Percentiles rank a stretch among this genome's conserved stretches.
Conservation (phyloP, 1,284 basidiomycete species). For the Ceratobasidium sp. region DNA sequence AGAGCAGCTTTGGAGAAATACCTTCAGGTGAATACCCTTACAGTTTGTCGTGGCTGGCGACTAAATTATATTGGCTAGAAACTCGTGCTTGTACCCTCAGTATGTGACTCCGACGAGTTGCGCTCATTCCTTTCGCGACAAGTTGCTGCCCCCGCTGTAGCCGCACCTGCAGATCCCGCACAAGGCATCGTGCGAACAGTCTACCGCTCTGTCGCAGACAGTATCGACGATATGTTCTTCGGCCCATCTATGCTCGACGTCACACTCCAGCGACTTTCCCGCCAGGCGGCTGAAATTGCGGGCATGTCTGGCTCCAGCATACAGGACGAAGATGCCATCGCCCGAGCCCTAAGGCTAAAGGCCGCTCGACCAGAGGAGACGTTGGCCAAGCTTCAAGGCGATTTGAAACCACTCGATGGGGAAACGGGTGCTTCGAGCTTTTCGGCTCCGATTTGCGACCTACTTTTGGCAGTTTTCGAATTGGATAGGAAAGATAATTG, state of each 20-base stretch:
- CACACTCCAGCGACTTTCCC: conserved; percentile 86
- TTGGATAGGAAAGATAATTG: conserved; percentile 96
- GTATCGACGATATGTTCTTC: conserved; percentile 93
- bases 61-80: conserved; percentile 60
- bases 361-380: conserved; percentile 76
- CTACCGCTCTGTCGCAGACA: conserved; percentile 88
- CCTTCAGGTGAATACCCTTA: conserved; percentile 72
- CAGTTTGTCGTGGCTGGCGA: not conserved
- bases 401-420: conserved; percentile 82
- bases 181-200: conserved; percentile 75
- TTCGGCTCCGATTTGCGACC: conserved; percentile 92
- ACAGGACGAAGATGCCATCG: conserved; percentile 84
- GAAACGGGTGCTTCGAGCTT: conserved; percentile 88
- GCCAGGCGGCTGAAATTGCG: conserved; percentile 88
- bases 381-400: conserved; percentile 69
- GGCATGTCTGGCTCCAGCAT: conserved; percentile 81
- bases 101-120: conserved; percentile 87
- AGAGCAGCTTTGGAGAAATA: conserved; percentile 86
- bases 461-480: conserved; percentile 92
- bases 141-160: conserved; percentile 55
- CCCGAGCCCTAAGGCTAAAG: conserved; percentile 73
- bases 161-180: conserved; percentile 35
- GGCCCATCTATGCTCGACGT: conserved; percentile 94
- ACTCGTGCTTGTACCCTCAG: conserved; percentile 74
- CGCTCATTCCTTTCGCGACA: conserved; percentile 88